phyloP scores from a whole-genome alignment of 2,329 filamentous ascomycete genomes.

The Fusarium floridanum region DNA sequence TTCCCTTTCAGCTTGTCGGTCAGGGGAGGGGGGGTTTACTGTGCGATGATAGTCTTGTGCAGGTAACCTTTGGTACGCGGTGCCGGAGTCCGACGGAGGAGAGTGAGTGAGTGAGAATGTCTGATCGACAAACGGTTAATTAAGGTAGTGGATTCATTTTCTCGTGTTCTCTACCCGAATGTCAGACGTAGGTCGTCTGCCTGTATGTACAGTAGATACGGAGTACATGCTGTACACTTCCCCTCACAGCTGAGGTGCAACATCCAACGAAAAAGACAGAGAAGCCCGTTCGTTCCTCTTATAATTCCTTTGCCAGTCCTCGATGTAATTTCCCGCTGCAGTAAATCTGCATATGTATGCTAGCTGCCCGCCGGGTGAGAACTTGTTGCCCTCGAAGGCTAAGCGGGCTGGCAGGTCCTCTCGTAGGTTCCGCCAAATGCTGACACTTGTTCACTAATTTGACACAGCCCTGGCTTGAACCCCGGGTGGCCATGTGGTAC shows the following conservation, averaged over 20 bases:
- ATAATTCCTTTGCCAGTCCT: conserved; percentile 8
- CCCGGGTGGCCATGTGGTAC: conserved; percentile 12
- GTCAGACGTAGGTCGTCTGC: not conserved
- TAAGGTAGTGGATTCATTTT: conserved; percentile 6
- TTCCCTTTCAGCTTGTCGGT: not conserved
- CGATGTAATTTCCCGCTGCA: conserved; percentile 9
- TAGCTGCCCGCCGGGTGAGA: not conserved
- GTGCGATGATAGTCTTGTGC: not conserved
- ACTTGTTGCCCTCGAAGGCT: not conserved
- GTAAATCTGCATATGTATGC: conserved; percentile 2
- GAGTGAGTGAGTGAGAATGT: not conserved
- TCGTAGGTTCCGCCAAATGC: conserved; percentile 36
- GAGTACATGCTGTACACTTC: not conserved
- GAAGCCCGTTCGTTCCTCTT: conserved; percentile 3
- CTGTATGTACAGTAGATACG: not conserved
- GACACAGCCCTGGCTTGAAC: conserved; percentile 18
- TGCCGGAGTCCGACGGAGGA: not conserved
- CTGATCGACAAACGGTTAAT: conserved; percentile 11
- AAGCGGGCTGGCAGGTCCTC: not conserved
- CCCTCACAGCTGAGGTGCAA: not conserved
- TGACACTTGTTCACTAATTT: conserved; percentile 41
- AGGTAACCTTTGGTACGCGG: not conserved
- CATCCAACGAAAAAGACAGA: not conserved
- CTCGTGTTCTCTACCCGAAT: not conserved
- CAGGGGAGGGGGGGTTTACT: not conserved